Conservation (phyloP, 805 yeast genomes). For the Candida ascalaphidarum region DNA sequence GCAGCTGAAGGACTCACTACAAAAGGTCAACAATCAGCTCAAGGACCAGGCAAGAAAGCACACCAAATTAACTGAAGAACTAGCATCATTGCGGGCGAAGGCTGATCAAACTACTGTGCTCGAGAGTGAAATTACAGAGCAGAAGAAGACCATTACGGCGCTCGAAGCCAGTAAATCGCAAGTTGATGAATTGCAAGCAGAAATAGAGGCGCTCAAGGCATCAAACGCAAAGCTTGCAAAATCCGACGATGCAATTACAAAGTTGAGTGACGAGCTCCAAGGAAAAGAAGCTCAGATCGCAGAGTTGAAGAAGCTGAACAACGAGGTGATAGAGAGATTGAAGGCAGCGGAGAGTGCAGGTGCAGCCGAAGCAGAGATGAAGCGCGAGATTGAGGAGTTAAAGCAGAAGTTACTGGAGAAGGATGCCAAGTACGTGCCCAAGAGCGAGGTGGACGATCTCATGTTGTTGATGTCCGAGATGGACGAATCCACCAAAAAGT, state of each 20-base stretch:
- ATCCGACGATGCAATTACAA: constrained; percentile 1
- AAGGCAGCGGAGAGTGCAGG: constrained; percentile 3
- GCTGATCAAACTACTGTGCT: neutral
- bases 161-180: neutral
- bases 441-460: constrained; percentile 60
- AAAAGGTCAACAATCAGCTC: too few relatives aligned
- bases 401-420: constrained; percentile 2
- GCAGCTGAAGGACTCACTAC: neutral
- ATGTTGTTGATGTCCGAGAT: constrained; percentile 69
- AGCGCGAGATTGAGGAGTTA: constrained; percentile 5
- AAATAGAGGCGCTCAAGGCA: neutral
- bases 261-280: constrained; percentile 1
- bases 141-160: neutral
- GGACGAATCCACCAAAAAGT: constrained; percentile 56
- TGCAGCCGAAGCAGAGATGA: constrained; percentile 1
- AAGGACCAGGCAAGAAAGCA: too few relatives aligned
- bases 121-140: neutral
- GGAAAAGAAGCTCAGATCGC: constrained; percentile 1
- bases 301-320: constrained; percentile 1
- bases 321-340: constrained; percentile 1
- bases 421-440: constrained; percentile 26
- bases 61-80: neutral
- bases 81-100: neutral
- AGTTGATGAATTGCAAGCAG: neutral
- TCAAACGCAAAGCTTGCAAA: constrained; percentile 3